Percentiles rank a stretch among this genome's conserved stretches.
These are phyloP conservation scores for Epichloe bromicola DNA, from an alignment of 2,329 filamentous ascomycete species.

Conservation along the genomic window DNA sequence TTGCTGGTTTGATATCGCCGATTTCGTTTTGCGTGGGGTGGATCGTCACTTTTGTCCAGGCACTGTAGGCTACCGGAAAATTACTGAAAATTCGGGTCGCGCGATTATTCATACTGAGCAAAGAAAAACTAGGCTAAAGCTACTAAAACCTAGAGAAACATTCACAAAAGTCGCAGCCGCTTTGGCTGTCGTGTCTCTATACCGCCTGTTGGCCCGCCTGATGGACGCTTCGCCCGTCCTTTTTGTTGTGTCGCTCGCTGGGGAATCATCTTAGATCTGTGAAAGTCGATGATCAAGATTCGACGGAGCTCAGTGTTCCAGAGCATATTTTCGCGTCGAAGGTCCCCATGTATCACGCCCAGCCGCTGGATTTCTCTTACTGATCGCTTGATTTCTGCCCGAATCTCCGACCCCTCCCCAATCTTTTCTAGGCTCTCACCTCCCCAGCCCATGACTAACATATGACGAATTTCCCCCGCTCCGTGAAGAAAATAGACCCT, in stretches of 20 bases:
- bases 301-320: not conserved
- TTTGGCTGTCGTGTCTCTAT: too few relatives aligned
- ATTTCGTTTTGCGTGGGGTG: too few relatives aligned
- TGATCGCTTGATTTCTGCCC: not conserved
- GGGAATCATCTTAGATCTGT: not conserved
- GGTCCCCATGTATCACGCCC: not conserved
- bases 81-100: too few relatives aligned
- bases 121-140: too few relatives aligned
- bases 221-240: too few relatives aligned
- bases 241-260: not conserved
- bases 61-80: too few relatives aligned
- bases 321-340: not conserved
- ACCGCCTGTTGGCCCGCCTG: too few relatives aligned
- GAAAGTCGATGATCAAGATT: not conserved
- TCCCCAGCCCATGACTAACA: conserved; percentile 4
- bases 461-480: conserved; percentile 1
- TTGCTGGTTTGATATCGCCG: too few relatives aligned
- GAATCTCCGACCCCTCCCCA: not conserved
- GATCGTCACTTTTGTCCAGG: too few relatives aligned
- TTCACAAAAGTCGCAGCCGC: too few relatives aligned
- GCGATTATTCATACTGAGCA: too few relatives aligned
- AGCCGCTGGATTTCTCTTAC: not conserved
- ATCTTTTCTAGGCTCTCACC: not conserved
- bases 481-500: conserved; percentile 1
- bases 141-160: too few relatives aligned